A percentile compares a stretch with the other conserved stretches of the same genome.
Conservation (phyloP, 768 basidiomycete species). For the Lentinula sp. region DNA sequence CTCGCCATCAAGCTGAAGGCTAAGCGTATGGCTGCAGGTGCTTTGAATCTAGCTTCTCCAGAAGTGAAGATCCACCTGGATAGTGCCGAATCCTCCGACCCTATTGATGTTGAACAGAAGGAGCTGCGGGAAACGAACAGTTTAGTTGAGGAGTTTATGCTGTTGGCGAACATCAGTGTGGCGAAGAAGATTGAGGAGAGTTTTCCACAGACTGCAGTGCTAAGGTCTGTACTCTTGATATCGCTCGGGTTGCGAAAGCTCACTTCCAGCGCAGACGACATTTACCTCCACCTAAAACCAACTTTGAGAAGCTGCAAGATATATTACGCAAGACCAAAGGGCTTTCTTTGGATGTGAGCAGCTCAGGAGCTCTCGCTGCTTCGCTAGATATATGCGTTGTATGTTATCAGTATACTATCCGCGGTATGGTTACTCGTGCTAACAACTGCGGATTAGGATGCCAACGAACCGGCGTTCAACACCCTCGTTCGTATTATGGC, state of each 20-base stretch:
- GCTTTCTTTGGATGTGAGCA: slow-evolving; percentile 81
- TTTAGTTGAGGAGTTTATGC: slow-evolving; percentile 98
- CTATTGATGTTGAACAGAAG: slow-evolving; percentile 97
- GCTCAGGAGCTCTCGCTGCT: slow-evolving; percentile 81
- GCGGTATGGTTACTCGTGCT: neutral
- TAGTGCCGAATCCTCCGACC: slow-evolving; percentile 88
- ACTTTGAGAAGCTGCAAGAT: slow-evolving; percentile 95
- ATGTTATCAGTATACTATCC: slow-evolving; percentile 20
- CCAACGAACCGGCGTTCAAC: slow-evolving; percentile 84
- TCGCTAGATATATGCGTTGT: slow-evolving; percentile 88
- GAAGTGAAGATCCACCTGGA: slow-evolving; percentile 97
- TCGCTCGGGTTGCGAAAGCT: neutral
- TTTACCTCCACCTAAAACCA: slow-evolving; percentile 83
- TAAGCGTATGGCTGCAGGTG: slow-evolving; percentile 90
- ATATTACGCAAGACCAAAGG: slow-evolving; percentile 83
- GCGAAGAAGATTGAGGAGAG: slow-evolving; percentile 88
- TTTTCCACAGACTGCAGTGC: slow-evolving; percentile 92
- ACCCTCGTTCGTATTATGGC: slow-evolving; percentile 99
- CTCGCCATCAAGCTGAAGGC: slow-evolving; percentile 83
- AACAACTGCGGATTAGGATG: slow-evolving; percentile 46
- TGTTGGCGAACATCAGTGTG: slow-evolving; percentile 94
- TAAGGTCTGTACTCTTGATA: slow-evolving; percentile 44
- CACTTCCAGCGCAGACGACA: slow-evolving; percentile 58
- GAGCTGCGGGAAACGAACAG: slow-evolving; percentile 90
- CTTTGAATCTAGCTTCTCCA: slow-evolving; percentile 94